A percentile compares a stretch with the other conserved stretches of the same genome.
Evolutionary conservation across 2,329 filamentous ascomycete genomes (phyloP).

Genomic region (Aureobasidium sp.): DNA sequence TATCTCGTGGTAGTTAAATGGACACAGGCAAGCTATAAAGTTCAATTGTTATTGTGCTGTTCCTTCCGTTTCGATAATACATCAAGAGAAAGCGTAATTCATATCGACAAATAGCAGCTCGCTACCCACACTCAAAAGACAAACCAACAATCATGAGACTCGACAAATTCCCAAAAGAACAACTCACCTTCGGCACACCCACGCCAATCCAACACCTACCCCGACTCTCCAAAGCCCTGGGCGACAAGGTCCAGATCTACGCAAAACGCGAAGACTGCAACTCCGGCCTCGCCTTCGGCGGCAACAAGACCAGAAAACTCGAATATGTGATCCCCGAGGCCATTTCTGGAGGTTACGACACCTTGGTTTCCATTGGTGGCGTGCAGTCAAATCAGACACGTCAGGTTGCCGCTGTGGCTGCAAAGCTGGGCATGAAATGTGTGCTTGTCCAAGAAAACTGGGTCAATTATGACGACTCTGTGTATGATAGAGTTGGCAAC

Average conservation of each 20-base stretch:
- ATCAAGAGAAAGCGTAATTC: neutral
- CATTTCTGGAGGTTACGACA: conserved; percentile 23
- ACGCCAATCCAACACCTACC: conserved; percentile 63
- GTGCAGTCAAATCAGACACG: conserved; percentile 34
- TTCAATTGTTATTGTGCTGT: no score
- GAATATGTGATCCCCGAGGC: conserved; percentile 34
- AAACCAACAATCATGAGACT: conserved; percentile 8
- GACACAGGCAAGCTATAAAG: neutral
- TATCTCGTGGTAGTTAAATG: neutral
- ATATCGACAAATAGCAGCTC: neutral
- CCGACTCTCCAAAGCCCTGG: conserved; percentile 56
- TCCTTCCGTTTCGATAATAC: no score
- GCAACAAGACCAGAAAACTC: conserved; percentile 35
- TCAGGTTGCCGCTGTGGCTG: conserved; percentile 30
- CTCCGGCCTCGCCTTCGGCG: conserved; percentile 31
- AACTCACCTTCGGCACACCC: conserved; percentile 55
- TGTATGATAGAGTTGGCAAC: conserved; percentile 15
- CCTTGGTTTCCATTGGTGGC: conserved; percentile 32
- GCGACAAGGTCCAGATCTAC: conserved; percentile 55
- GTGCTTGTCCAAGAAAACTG: conserved; percentile 28
- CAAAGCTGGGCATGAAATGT: conserved; percentile 27
- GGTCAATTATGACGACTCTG: conserved; percentile 19
- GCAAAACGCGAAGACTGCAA: conserved; percentile 64
- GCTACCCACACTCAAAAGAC: neutral
- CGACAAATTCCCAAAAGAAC: conserved; percentile 45